Evolutionary conservation across 1,139 yeast species (phyloP), one percentile per base, ranked within the genome.

Genomic region (Blastobotrys aristatus): DNA sequence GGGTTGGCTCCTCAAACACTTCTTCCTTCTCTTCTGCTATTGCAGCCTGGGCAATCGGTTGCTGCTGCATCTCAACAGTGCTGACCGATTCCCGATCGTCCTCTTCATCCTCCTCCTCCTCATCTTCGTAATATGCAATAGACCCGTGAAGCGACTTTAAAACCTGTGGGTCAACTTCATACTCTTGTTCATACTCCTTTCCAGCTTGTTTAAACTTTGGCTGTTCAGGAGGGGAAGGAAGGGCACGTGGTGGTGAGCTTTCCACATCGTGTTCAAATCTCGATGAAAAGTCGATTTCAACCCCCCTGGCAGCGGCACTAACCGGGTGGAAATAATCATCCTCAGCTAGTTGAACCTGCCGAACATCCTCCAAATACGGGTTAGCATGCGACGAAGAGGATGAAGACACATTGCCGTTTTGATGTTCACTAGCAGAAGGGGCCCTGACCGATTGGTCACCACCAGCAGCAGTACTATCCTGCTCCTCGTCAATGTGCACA

Each of bases 401-500:
- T 5, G 5, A 6, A 6, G 27, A 24, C 27, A 10, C 27, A 24
- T 24, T 24, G 27, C 10, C 27, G n/a, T n/a, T n/a, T n/a, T n/a
- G n/a, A n/a, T n/a, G n/a, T n/a, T n/a, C n/a, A n/a, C n/a, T n/a
- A n/a, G n/a, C n/a, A n/a, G n/a, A n/a, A n/a, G n/a, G n/a, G n/a
- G n/a, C n/a, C n/a, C n/a, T n/a, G n/a, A n/a, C n/a, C n/a, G n/a
- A n/a, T n/a, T n/a, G n/a, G n/a, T n/a, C n/a, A n/a, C n/a, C n/a
- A n/a, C n/a, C n/a, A n/a, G n/a, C n/a, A n/a, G n/a, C n/a, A 24
- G 27, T 24, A 24, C 27, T 10, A 10, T 24, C 27, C 14, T 27
- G 33, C 14, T 21, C 44, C 22, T 46, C 49, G n/a, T 46, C 27
- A 24, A 51, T 44, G 44, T 57, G 60, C 21, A 57, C 61, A 1